Evolutionary conservation across 192 early-diverging fungal genomes (phyloP).

Genomic region (Funneliformis geosporum): DNA sequence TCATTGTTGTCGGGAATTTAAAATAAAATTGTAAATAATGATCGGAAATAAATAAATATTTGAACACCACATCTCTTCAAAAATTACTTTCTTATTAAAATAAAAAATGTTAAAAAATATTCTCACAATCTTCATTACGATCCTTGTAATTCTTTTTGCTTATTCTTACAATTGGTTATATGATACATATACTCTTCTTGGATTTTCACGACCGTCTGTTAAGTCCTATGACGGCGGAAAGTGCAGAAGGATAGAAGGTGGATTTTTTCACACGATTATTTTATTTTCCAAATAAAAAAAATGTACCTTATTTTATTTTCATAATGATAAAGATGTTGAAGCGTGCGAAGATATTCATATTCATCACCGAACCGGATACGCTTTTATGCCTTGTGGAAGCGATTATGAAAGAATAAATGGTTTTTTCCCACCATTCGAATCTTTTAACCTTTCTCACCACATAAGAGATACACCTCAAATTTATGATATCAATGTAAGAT

Average conservation of each 20-base stretch:
- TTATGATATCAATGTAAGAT: slow-evolving; percentile 53
- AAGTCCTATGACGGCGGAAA: not conserved
- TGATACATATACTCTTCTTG: not conserved
- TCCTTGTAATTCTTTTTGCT: not conserved
- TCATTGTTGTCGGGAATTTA: too few species aligned
- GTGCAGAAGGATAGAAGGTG: not conserved
- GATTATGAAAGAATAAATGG: slow-evolving; percentile 43
- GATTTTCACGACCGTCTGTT: not conserved
- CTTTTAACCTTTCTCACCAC: slow-evolving; percentile 31
- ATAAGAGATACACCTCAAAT: slow-evolving; percentile 48
- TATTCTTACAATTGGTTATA: not conserved
- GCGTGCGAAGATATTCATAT: slow-evolving; percentile 64
- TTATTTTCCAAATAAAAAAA: not conserved
- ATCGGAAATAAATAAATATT: too few species aligned
- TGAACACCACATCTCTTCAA: too few species aligned
- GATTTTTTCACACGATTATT: not conserved
- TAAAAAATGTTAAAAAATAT: not conserved
- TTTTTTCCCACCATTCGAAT: slow-evolving; percentile 39
- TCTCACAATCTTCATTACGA: not conserved
- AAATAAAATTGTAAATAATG: too few species aligned
- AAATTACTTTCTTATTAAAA: too few species aligned
- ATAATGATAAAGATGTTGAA: slow-evolving; percentile 33
- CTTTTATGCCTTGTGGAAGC: slow-evolving; percentile 59
- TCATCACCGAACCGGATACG: slow-evolving; percentile 52
- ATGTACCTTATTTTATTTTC: not conserved